Evolutionary conservation across 2,329 filamentous ascomycete genomes (phyloP), one percentile per base, ranked within the genome.

Genomic region (Trichophaea hybrida): DNA sequence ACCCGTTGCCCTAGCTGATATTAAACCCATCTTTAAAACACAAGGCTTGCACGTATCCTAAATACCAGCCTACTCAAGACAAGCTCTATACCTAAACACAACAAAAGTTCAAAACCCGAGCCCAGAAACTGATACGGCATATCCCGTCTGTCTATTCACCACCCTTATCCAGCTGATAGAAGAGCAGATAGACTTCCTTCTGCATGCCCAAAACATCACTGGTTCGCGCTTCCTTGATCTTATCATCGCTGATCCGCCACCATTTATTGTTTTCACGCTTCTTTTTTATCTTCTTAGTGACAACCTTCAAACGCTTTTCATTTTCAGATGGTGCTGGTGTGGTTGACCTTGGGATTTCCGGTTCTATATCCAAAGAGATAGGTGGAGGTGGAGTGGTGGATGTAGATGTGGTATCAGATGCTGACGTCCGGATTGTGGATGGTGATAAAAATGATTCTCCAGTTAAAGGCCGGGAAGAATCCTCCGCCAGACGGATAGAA

Each of bases 231-330:
- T 97, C 91, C 70, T 91, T 93, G 68, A 97, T 82, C 73, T 94
- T 95, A 66, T 98, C 93, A 71, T 98, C 93, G 65, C 90, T 96
- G 66, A 98, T 94, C 38, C 93, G 82, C 93, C 93, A 98, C 93
- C 93, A 98, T 44, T 85, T 82, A 69, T 94, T 85, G 49, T 78
- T n/a, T 34, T 32, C 35, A 2, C 34, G 5, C 38, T 55, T 55
- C 33, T 44, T 40, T 15, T 43, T 46, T 15, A 13, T 32, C 53
- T 43, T 32, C 35, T 55, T 43, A 12, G 4, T 13, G 10, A 15
- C 53, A 4, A 15, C 15, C 10, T 43, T 35, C 35, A 13, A n/a
- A 5, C 24, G 32, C 13, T 37, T 53, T 35, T 53, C 50, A 7
- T 5, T 35, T n/a, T 53, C 50, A 2, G 44, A 49, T 8, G 44